Conservation (phyloP, 305 asterid species). For the Fraxinus velutina region DNA sequence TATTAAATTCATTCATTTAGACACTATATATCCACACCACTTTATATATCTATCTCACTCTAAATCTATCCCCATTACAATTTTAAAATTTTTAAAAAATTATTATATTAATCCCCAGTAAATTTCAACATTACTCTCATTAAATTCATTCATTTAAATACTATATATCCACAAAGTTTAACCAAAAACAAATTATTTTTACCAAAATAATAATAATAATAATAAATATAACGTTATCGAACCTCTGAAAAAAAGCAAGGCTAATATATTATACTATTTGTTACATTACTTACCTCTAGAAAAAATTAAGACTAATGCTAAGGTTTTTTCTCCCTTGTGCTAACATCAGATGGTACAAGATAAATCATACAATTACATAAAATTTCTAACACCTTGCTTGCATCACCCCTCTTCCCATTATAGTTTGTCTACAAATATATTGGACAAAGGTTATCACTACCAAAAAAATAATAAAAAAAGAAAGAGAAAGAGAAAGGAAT, state of each 20-base stretch:
- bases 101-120: background rate
- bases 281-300: background rate
- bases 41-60: background rate
- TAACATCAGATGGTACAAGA: background rate
- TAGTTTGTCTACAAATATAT: background rate
- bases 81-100: background rate
- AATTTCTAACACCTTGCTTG: background rate
- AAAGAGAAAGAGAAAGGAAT: background rate
- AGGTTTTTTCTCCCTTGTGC: background rate
- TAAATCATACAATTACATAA: background rate
- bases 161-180: background rate
- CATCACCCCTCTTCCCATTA: background rate
- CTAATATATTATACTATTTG: background rate
- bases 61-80: background rate
- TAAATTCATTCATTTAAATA: background rate
- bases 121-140: background rate
- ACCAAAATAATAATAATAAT: too few relatives aligned
- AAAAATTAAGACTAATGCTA: background rate
- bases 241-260: background rate
- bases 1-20: background rate
- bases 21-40: background rate
- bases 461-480: background rate
- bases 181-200: background rate
- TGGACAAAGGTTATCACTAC: background rate
- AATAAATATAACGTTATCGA: background rate